phyloP scores from a whole-genome alignment of 768 basidiomycete genomes.

The Suillus placidus region DNA sequence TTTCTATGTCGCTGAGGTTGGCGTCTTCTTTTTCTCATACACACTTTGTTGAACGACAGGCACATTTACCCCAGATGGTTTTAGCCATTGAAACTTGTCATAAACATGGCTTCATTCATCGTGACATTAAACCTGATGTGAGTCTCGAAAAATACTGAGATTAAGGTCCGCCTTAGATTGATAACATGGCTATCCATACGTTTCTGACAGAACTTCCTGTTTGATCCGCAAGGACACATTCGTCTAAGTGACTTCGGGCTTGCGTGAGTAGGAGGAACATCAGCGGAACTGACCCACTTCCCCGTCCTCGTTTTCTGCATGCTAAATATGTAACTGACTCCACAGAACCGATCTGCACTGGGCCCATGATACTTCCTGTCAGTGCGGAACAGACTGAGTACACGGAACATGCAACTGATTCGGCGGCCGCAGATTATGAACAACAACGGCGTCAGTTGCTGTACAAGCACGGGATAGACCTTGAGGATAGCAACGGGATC shows the following conservation, averaged over 20 bases:
- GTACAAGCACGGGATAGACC: slow-evolving; percentile 92
- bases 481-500: slow-evolving; percentile 73
- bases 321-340: slow-evolving; percentile 25
- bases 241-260: slow-evolving; percentile 95
- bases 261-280: slow-evolving; percentile 63
- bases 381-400: slow-evolving; percentile 22
- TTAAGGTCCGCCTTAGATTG: slow-evolving; percentile 29
- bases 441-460: slow-evolving; percentile 88
- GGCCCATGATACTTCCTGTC: slow-evolving; percentile 95
- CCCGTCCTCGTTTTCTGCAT: slow-evolving; percentile 10
- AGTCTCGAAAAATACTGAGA: slow-evolving; percentile 35
- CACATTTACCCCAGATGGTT: slow-evolving; percentile 70
- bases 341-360: slow-evolving; percentile 89
- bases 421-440: slow-evolving; percentile 73
- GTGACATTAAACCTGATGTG: slow-evolving; percentile 96
- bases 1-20: slow-evolving; percentile 94
- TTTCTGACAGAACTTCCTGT: slow-evolving; percentile 82
- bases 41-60: slow-evolving; percentile 22
- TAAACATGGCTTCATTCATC: slow-evolving; percentile 94
- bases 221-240: slow-evolving; percentile 92
- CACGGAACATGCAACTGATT: slow-evolving; percentile 19
- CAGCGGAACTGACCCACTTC: slow-evolving; percentile 25
- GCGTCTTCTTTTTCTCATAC: slow-evolving; percentile 24
- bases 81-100: slow-evolving; percentile 93
- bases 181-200: slow-evolving; percentile 27